These are phyloP conservation scores for Aspergillus incahuasiensis DNA, from an alignment of 495 filamentous ascomycete genomes.

Conservation along the genomic window DNA sequence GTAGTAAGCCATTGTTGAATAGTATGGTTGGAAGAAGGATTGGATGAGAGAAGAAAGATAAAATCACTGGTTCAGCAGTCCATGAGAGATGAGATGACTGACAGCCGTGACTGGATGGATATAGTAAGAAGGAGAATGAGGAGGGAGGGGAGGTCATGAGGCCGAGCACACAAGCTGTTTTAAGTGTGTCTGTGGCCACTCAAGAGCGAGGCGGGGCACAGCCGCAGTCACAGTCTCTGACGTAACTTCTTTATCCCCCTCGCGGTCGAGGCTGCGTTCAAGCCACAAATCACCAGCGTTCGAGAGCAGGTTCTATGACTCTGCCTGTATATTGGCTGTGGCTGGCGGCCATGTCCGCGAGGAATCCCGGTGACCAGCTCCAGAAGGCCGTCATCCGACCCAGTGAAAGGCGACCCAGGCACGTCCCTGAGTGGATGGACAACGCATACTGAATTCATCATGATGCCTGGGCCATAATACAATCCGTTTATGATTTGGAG, in stretches of 20 bases:
- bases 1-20: constrained; percentile 37
- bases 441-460: constrained; percentile 2
- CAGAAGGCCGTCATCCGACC: background rate
- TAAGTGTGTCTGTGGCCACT: constrained; percentile 1
- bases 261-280: background rate
- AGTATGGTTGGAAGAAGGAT: background rate
- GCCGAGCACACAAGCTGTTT: constrained; percentile 1
- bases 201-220: constrained; percentile 14
- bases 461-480: background rate
- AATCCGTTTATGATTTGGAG: background rate
- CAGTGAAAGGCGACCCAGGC: background rate
- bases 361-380: background rate
- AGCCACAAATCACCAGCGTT: background rate
- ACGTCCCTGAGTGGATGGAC: background rate
- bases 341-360: background rate
- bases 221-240: constrained; percentile 11
- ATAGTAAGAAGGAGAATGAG: background rate
- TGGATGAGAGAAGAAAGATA: background rate
- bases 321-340: background rate
- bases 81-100: background rate
- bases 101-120: background rate
- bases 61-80: constrained; percentile 2
- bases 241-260: constrained; percentile 4
- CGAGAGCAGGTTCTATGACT: background rate
- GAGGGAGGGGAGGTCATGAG: constrained; percentile 1